Evolutionary conservation across 345 rosid species (phyloP), one percentile per base, ranked within the genome.

Genomic region (Ricinus communis): DNA sequence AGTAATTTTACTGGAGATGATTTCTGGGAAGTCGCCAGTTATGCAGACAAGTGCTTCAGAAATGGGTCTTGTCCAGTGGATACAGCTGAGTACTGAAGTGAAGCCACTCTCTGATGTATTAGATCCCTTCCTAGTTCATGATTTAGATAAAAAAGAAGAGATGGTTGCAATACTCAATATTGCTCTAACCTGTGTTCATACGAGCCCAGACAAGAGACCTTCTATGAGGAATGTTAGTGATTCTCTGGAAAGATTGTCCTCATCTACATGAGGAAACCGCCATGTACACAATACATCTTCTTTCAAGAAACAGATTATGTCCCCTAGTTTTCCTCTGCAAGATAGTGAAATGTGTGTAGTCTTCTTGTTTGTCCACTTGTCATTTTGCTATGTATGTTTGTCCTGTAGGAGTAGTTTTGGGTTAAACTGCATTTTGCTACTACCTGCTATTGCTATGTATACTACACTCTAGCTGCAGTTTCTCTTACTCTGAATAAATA

Each of bases 191-290:
- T 77, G 81, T 69, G 77, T 77, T 58, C 43, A 69, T 11, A 33
- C 16, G 12, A 77, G 40, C 50, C 74, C 81, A 33, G 74, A 64
- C 15, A 73, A 64, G 65, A 77, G 81, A 64, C 81, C 81, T 21
- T 49, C 74, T 15, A 78, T 78, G 77, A 73, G 71, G 58, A 56
- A 49, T 69, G 77, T 73, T 4, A 47, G 67, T 57, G 67, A 72
- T 49, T 43, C 66, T 57, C 51, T 78, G 71, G 77, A 65, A 41
- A 60, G 45, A 58, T 41, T 69, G 62, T 33, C 27, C 69, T 21
- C 25, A 7, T 25, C 45, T 22, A 22, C 28, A 21, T 62, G 30
- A 38, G 1, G 28, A 62, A 28, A 16, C 2, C 27, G n/a, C 1
- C 2, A 10, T 38, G 43, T 40, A 22, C 18, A 21, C 28, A 33